Evolutionary conservation across 306 rosid genomes (phyloP), one percentile per base, ranked within the genome.

Genomic region (Vicia faba): DNA sequence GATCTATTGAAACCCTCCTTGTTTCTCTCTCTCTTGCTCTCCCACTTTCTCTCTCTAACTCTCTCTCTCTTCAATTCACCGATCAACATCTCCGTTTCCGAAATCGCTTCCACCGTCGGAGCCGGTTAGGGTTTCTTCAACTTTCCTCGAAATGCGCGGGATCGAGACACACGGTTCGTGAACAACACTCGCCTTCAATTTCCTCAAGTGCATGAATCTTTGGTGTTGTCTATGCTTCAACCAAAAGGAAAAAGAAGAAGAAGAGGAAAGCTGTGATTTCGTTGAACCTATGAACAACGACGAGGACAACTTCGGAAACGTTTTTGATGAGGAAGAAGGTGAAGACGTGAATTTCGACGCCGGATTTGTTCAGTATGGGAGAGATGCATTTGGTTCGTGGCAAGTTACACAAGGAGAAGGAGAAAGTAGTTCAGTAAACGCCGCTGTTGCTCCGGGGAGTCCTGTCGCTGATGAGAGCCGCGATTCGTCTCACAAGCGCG

Each of bases 201-300:
- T 44, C 68, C 13, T 10, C 64, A 69, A 73, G 74, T 89, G 96
- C 75, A 89, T 89, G 97, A 93, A 79, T 89, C 84, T 83, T 79
- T 88, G 87, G 91, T 86, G 87, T 58, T 84, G 77, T 5, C 82
- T 80, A 81, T 87, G 92, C 86, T 86, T 87, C 86, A 83, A 80
- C 81, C 84, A 80, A 77, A 72, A 68, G 64, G 84, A 73, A 46
- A 76, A 74, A 49, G 81, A 76, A 73, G 75, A 79, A 71, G 81
- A 68, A 75, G 85, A 69, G 58, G 79, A 50, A 55, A 76, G 16
- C 2, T 38, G 20, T 39, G 44, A 71, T 19, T 29, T 55, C 31
- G 16, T 33, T 4, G 59, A 65, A 35, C 44, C 26, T 51, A 85
- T 79, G 91, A 66, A 60, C 28, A 66, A 64, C 28, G 84, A 83